Conservation (phyloP, 2,329 filamentous ascomycete genomes). For the Penicillium sp. region DNA sequence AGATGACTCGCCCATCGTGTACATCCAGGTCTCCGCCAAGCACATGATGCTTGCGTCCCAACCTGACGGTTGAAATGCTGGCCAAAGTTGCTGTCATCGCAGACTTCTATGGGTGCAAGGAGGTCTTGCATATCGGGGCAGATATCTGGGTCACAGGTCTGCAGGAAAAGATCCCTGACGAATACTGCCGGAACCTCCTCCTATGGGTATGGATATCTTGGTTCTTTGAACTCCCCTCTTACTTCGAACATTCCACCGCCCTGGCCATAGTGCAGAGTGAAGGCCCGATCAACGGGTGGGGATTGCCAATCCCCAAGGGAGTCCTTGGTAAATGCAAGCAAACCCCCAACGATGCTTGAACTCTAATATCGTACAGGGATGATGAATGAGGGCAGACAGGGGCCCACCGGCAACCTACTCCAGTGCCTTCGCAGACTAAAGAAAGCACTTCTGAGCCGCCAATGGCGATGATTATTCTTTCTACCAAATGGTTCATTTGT, state of each 20-base stretch:
- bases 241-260: neutral
- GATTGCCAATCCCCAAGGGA: neutral
- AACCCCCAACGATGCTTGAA: no score
- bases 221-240: neutral
- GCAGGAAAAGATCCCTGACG: neutral
- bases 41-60: slow-evolving; percentile 22
- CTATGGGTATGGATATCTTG: neutral
- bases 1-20: no score
- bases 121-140: neutral
- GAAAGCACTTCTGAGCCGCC: no score
- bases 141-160: neutral
- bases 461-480: no score
- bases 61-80: slow-evolving; percentile 1
- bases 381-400: no score
- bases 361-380: no score
- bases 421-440: no score
- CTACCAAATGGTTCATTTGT: no score
- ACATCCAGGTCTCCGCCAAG: slow-evolving; percentile 18
- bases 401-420: no score
- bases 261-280: neutral
- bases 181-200: neutral
- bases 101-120: neutral
- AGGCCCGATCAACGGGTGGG: neutral
- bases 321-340: neutral
- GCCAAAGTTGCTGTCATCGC: neutral